These are phyloP conservation scores for Recurvomyces mirabilis DNA, from an alignment of 495 filamentous ascomycete genomes.

Conservation along the genomic window DNA sequence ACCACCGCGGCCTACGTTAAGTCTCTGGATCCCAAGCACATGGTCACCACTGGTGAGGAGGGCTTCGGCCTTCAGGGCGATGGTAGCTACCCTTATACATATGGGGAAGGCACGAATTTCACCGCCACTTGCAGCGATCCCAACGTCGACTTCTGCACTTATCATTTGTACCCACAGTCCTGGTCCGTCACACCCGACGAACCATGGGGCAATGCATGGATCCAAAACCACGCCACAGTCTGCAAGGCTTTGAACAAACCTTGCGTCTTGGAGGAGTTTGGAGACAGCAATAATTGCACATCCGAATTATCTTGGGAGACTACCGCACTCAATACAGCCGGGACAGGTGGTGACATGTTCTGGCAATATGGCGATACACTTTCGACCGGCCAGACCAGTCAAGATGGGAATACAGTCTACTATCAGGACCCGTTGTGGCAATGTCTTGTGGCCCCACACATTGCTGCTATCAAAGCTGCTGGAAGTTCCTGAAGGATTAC, in stretches of 20 bases:
- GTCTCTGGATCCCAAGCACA: constrained; percentile 3
- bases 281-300: constrained; percentile 1
- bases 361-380: constrained; percentile 28
- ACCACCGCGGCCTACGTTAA: constrained; percentile 3
- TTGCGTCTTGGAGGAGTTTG: constrained; percentile 18
- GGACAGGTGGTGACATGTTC: constrained; percentile 25
- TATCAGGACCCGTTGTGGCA: constrained; percentile 44
- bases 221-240: constrained; percentile 16
- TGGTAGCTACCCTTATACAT: constrained; percentile 9
- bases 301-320: constrained; percentile 21
- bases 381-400: constrained; percentile 15
- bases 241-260: constrained; percentile 10
- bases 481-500: too few species aligned
- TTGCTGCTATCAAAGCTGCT: constrained; percentile 35
- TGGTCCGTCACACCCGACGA: constrained; percentile 13
- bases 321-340: constrained; percentile 9
- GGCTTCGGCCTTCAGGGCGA: constrained; percentile 24
- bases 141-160: constrained; percentile 20
- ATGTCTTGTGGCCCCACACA: constrained; percentile 49
- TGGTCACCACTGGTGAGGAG: constrained; percentile 47
- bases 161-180: constrained; percentile 20
- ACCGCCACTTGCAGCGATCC: constrained; percentile 19
- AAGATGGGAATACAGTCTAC: constrained; percentile 26
- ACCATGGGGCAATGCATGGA: constrained; percentile 15
- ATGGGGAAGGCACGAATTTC: constrained; percentile 5